Percentiles rank a stretch among this genome's conserved stretches.
phyloP scores from a whole-genome alignment of 768 basidiomycete species.

The Pleurotus ostreatus region DNA sequence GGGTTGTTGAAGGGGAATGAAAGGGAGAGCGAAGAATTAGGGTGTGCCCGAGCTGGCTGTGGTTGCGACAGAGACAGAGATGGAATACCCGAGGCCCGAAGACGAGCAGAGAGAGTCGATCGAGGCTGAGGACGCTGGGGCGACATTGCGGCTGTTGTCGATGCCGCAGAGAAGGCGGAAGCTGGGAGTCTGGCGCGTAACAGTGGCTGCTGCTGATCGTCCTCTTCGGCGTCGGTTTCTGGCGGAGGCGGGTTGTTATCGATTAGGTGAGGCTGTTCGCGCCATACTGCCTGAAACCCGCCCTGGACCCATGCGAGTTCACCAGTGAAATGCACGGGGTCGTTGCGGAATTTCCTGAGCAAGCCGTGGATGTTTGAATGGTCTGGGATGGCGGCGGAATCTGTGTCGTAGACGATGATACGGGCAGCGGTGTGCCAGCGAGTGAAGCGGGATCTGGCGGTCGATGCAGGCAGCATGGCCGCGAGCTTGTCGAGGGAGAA shows the following conservation, averaged over 20 bases:
- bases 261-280: constrained; percentile 46
- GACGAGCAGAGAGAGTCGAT: constrained; percentile 14
- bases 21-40: background rate
- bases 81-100: constrained; percentile 11
- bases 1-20: background rate
- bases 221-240: constrained; percentile 50
- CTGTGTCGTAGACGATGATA: constrained; percentile 86
- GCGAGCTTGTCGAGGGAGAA: constrained; percentile 77
- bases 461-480: constrained; percentile 70
- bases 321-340: constrained; percentile 37
- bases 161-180: constrained; percentile 58
- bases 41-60: constrained; percentile 15
- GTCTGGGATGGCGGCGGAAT: constrained; percentile 56
- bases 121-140: constrained; percentile 17
- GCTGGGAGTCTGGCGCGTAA: constrained; percentile 61
- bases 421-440: constrained; percentile 52
- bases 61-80: constrained; percentile 12
- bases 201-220: constrained; percentile 27
- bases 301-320: constrained; percentile 78
- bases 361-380: constrained; percentile 69
- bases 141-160: constrained; percentile 31
- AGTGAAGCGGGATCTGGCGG: constrained; percentile 56
- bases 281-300: constrained; percentile 72
- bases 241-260: constrained; percentile 45
- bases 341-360: constrained; percentile 67